These are phyloP conservation scores for Dactylellina parvicollis DNA, from an alignment of 2,329 filamentous ascomycete genomes.

Conservation along the genomic window DNA sequence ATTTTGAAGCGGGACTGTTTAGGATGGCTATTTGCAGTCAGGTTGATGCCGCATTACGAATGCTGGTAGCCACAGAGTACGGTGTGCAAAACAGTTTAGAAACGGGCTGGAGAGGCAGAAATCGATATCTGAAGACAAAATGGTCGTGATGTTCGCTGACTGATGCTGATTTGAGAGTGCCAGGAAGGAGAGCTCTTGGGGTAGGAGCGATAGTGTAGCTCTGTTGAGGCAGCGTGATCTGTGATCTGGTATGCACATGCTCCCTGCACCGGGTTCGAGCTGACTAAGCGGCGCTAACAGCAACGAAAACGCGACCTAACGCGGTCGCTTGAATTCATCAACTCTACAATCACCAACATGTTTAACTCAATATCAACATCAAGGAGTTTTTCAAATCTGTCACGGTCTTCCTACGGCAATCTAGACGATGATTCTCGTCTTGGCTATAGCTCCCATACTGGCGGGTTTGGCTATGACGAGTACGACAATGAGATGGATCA, in stretches of 20 bases:
- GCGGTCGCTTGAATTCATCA: not conserved
- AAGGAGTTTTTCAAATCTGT: slow-evolving; percentile 25
- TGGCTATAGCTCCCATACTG: not conserved
- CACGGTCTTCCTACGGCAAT: slow-evolving; percentile 19
- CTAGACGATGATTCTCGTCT: slow-evolving; percentile 10
- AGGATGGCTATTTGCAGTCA: no score
- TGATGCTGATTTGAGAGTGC: no score
- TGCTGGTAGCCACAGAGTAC: no score
- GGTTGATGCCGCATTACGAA: no score
- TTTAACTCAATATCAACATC: slow-evolving; percentile 41
- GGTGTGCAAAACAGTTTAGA: no score
- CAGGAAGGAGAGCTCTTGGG: no score
- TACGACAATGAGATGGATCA: slow-evolving; percentile 26
- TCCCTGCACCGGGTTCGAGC: not conserved
- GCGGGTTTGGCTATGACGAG: slow-evolving; percentile 32
- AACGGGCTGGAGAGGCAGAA: not conserved
- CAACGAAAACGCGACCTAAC: slow-evolving; percentile 11
- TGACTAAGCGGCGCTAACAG: no score
- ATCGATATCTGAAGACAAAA: not conserved
- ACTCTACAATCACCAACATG: slow-evolving; percentile 18
- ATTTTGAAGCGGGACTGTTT: no score
- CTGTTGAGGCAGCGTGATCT: not conserved
- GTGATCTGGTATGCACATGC: slow-evolving; percentile 16
- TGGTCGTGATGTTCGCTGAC: no score
- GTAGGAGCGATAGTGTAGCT: not conserved